Base-by-base conservation (phyloP, 495 filamentous ascomycete species). In the Penicilliopsis zonata region DNA sequence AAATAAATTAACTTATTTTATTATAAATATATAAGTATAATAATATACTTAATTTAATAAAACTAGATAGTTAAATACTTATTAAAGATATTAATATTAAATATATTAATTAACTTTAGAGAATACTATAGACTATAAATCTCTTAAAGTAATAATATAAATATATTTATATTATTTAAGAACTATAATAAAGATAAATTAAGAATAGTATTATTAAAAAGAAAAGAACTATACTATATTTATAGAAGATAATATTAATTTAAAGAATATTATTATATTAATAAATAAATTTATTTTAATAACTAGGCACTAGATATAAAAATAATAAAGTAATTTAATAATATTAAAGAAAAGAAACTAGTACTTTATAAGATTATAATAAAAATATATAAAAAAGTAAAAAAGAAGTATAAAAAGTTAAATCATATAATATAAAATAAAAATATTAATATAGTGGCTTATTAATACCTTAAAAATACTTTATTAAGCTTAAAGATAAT, bases 341-440 rank as follows among this genome's bases (percentile, higher is more conserved):
- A 23, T 6, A 23, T 23, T 6, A 23, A 6, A 23, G 6, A 23
- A 10, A 6, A 23, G 6, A 23, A n/a, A n/a, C n/a, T n/a, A n/a
- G n/a, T n/a, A n/a, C n/a, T 23, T 23, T 23, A 23, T 23, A 23
- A 23, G n/a, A n/a, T n/a, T n/a, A 23, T 23, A 23, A 23, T 23
- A 6, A 23, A 10, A 23, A 23, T 23, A 6, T 23, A 23, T 23
- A 23, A 23, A 23, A 23, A 23, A 6, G 10, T 23, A 23, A 10
- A 23, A 23, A 6, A 23, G 6, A 23, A 23, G 21, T 23, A 23
- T 23, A 23, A 23, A 23, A 6, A 6, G 6, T 6, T 6, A 23
- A 23, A 23, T 6, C 10, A 23, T 6, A 23, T 23, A 23, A 23
- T 23, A 23, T 23, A 23, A 10, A 6, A 23, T 23, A 23, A n/a